phyloP scores from a whole-genome alignment of 768 basidiomycete species.

The Leccinum fibrillosum region DNA sequence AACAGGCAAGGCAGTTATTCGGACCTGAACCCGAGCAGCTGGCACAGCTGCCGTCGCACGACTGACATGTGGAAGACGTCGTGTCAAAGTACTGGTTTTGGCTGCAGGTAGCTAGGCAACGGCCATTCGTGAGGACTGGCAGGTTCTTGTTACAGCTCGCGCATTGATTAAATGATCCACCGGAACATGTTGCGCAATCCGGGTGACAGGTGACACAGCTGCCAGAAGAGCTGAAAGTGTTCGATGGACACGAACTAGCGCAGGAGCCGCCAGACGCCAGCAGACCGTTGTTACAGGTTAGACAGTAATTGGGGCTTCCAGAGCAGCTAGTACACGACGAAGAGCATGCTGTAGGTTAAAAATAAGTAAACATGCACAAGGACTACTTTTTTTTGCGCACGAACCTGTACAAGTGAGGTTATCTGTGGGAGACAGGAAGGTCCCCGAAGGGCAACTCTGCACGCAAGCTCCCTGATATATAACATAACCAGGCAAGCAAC shows the following conservation, averaged over 20 bases:
- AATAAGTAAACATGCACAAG: slow-evolving; percentile 6
- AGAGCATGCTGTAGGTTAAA: slow-evolving; percentile 51
- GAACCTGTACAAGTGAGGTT: slow-evolving; percentile 72
- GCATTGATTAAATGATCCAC: slow-evolving; percentile 77
- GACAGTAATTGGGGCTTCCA: slow-evolving; percentile 65
- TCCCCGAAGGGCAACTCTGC: slow-evolving; percentile 65
- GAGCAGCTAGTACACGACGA: slow-evolving; percentile 72
- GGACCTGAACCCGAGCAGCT: slow-evolving; percentile 72
- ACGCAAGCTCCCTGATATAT: slow-evolving; percentile 71
- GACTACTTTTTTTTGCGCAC: slow-evolving; percentile 24
- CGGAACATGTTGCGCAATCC: slow-evolving; percentile 82
- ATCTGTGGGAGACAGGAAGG: slow-evolving; percentile 68
- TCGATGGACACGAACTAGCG: slow-evolving; percentile 69
- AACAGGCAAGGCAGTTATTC: slow-evolving; percentile 70
- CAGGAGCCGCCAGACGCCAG: slow-evolving; percentile 75
- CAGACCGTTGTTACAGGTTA: slow-evolving; percentile 64
- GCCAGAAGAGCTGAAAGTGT: slow-evolving; percentile 62
- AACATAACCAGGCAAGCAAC: slow-evolving; percentile 73
- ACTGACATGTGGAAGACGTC: slow-evolving; percentile 58
- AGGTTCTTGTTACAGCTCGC: slow-evolving; percentile 61
- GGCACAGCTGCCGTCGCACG: slow-evolving; percentile 74
- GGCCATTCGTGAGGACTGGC: slow-evolving; percentile 71
- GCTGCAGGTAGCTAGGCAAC: slow-evolving; percentile 77
- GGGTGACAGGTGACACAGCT: slow-evolving; percentile 78
- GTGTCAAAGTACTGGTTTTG: slow-evolving; percentile 70